Evolutionary conservation across 2,329 filamentous ascomycete genomes (phyloP).

Genomic region (Penicillium sp.): DNA sequence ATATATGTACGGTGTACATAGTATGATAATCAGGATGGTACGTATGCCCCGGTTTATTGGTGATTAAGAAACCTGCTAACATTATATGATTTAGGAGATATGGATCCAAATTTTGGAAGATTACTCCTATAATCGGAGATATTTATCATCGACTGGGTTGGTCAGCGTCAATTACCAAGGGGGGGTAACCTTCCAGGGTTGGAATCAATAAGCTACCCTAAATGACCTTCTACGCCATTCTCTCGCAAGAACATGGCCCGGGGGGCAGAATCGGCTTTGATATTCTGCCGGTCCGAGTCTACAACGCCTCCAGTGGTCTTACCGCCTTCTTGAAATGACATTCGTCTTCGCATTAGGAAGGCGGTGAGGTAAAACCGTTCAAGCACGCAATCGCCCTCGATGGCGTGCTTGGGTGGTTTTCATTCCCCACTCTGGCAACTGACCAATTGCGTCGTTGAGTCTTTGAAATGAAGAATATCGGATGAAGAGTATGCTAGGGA

Average conservation of each 20-base stretch:
- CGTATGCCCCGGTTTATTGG: neutral
- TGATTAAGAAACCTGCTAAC: neutral
- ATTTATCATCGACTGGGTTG: neutral
- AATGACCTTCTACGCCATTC: slow-evolving; percentile 12
- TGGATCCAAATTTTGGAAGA: neutral
- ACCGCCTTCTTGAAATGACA: neutral
- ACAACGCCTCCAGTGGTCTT: neutral
- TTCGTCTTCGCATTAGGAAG: neutral
- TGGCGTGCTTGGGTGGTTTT: neutral
- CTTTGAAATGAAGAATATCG: slow-evolving; percentile 9
- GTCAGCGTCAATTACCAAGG: slow-evolving; percentile 3
- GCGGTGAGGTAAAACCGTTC: neutral
- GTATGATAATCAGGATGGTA: neutral
- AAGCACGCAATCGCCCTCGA: neutral
- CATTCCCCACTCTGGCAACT: neutral
- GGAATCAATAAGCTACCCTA: neutral
- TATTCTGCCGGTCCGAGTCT: neutral
- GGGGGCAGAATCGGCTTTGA: neutral
- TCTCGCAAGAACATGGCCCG: neutral
- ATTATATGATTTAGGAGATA: neutral
- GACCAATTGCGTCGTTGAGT: slow-evolving; percentile 19
- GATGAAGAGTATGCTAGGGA: slow-evolving; percentile 18
- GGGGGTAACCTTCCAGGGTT: neutral
- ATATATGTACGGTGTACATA: neutral
- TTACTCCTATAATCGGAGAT: neutral